phyloP scores from a whole-genome alignment of 1,139 yeast genomes.

The Saccharomyces hybrid region DNA sequence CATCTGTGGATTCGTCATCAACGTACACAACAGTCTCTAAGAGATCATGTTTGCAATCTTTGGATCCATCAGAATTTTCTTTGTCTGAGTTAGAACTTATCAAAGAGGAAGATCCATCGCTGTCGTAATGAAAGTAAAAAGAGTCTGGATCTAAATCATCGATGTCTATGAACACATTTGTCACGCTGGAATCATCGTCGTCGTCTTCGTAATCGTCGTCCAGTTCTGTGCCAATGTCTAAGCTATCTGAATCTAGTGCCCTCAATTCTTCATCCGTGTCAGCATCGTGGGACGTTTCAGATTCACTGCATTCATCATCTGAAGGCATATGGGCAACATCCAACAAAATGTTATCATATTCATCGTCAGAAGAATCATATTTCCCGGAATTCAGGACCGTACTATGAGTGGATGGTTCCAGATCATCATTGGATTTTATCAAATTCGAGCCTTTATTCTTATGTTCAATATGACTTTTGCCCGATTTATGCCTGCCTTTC shows the following conservation, averaged over 20 bases:
- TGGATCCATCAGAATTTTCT: slow-evolving; percentile 6
- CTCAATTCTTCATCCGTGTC: slow-evolving; percentile 12
- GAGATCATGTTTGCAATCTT: slow-evolving; percentile 20
- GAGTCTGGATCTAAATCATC: slow-evolving; percentile 37
- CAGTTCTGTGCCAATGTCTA: slow-evolving; percentile 2
- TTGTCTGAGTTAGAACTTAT: slow-evolving; percentile 18
- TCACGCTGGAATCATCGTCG: slow-evolving; percentile 28
- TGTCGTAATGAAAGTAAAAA: slow-evolving; percentile 31
- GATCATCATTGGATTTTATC: slow-evolving; percentile 6
- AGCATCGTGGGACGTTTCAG: slow-evolving; percentile 18
- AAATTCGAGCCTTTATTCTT: not conserved
- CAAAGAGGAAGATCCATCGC: slow-evolving; percentile 24
- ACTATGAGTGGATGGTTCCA: slow-evolving; percentile 23
- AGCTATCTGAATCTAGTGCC: not conserved
- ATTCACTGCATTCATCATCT: slow-evolving; percentile 25
- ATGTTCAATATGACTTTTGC: slow-evolving; percentile 3
- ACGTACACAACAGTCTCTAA: slow-evolving; percentile 26
- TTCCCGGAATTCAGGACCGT: slow-evolving; percentile 25
- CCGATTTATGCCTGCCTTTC: slow-evolving; percentile 3
- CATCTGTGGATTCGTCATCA: slow-evolving; percentile 86
- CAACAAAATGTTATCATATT: slow-evolving; percentile 32
- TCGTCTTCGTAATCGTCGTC: slow-evolving; percentile 13
- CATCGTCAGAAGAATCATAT: slow-evolving; percentile 34
- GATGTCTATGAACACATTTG: slow-evolving; percentile 32
- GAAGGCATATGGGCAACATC: slow-evolving; percentile 33